Conservation (phyloP, 108 stramenopile species). For the Seminavis robusta region DNA sequence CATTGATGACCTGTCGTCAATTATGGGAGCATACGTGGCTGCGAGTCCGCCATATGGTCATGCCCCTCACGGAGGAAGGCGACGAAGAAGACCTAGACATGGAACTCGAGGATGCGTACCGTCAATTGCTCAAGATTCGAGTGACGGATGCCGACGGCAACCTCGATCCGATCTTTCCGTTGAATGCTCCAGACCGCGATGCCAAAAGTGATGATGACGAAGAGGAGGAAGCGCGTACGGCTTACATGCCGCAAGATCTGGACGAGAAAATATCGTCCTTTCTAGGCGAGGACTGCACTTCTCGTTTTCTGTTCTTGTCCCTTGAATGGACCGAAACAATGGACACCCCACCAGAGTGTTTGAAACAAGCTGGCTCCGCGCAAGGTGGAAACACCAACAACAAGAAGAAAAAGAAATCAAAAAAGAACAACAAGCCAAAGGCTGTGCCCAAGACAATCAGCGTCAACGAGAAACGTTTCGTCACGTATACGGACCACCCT, state of each 20-base stretch:
- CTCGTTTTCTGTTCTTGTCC: slow-evolving; percentile 35
- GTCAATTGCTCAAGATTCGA: slow-evolving; percentile 25
- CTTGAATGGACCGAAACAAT: slow-evolving; percentile 35
- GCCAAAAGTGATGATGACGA: not conserved
- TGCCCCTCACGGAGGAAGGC: not conserved
- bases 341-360: not conserved
- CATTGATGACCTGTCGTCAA: slow-evolving; percentile 38
- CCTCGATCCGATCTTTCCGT: slow-evolving; percentile 20
- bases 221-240: slow-evolving; percentile 4
- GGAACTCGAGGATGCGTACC: slow-evolving; percentile 5
- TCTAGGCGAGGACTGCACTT: slow-evolving; percentile 28
- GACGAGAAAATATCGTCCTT: slow-evolving; percentile 16
- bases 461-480: slow-evolving; percentile 22
- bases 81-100: not conserved
- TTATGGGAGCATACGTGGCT: slow-evolving; percentile 49
- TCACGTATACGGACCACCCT: slow-evolving; percentile 20
- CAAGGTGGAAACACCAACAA: too few relatives aligned
- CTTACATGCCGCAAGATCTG: slow-evolving; percentile 22
- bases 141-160: slow-evolving; percentile 20
- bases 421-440: not conserved
- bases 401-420: too few relatives aligned
- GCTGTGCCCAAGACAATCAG: too few relatives aligned
- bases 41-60: slow-evolving; percentile 29
- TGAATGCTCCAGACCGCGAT: not conserved
- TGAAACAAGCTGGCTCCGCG: too few relatives aligned